Percentiles rank a stretch among this genome's conserved stretches.
These are phyloP conservation scores for Achlya hypogyna DNA, from an alignment of 352 stramenopile species.

Conservation along the genomic window DNA sequence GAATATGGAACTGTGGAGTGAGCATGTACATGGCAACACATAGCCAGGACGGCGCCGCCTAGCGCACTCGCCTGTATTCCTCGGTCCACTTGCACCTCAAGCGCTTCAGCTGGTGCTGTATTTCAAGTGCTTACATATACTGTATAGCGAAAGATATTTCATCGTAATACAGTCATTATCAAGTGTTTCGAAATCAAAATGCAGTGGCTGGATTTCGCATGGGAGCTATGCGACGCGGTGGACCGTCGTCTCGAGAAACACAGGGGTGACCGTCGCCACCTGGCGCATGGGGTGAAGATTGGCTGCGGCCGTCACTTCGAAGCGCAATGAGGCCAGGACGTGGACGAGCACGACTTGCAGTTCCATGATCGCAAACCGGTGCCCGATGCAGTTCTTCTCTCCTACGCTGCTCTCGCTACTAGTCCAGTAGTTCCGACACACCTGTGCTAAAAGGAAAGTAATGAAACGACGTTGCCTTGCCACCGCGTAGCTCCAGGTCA, in stretches of 20 bases:
- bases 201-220: too few relatives aligned
- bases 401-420: background rate
- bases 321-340: constrained; percentile 27
- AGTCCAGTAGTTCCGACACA: background rate
- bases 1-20: too few relatives aligned
- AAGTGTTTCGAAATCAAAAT: too few relatives aligned
- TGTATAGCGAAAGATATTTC: too few relatives aligned
- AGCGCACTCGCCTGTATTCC: too few relatives aligned
- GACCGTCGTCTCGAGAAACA: background rate
- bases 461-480: constrained; percentile 23
- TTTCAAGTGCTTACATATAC: too few relatives aligned
- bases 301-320: background rate
- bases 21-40: too few relatives aligned
- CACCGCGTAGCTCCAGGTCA: constrained; percentile 16
- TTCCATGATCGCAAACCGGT: constrained; percentile 34
- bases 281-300: background rate
- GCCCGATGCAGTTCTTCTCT: constrained; percentile 33
- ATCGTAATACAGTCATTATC: too few relatives aligned
- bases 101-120: too few relatives aligned
- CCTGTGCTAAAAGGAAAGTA: constrained; percentile 33
- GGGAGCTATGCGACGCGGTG: too few relatives aligned
- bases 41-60: too few relatives aligned
- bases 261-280: background rate
- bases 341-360: constrained; percentile 34
- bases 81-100: too few relatives aligned